Base-by-base conservation (phyloP, 805 yeast species). In the Dipodascopsis uninucleata region DNA sequence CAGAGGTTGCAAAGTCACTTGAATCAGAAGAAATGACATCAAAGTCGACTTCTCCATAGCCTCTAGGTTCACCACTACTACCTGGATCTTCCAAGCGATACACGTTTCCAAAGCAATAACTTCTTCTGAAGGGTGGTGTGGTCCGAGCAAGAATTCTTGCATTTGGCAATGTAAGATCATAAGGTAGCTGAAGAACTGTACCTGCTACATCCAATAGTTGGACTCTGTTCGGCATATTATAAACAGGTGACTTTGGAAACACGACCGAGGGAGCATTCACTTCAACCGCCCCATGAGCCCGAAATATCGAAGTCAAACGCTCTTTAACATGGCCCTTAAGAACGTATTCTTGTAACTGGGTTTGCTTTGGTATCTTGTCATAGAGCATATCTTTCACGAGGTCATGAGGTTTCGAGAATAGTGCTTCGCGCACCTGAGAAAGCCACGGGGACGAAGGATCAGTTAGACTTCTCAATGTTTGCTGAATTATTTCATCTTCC, bases 361-460 rank as follows among this genome's bases (percentile, higher is more conserved):
- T 34, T 21, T 31, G 39, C 6, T 36, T 17, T 16, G 42, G 36
- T 8, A 32, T 24, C 36, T 72, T 72, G 47, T 89, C 97, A 63
- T 84, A 93, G 49, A 93, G 69, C 10, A 87, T 76, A 62, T 87
- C 96, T 53, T 82, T 80, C 0, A 95, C 95, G 47, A 85, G 72
- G 63, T 82, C 81, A 57, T 87, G 82, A 0, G 96, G 88, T 57
- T 86, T 94, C 12, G 84, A 73, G 63, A 93, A 93, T 28, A 93
- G 67, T 0, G 93, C 83, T 42, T 82, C 84, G 59, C 96, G 75
- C 0, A 93, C 96, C 62, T 88, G 95, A 52, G 81, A 85, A 54
- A 89, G 93, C 94, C 96, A 88, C 1, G 95, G 89, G 0, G 96
- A 85, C 0, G 93, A 79, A 0, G 96, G 90, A 61, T 88, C 89